Evolutionary conservation across 352 stramenopile species (phyloP).

Genomic region (Globisporangium barbulae): DNA sequence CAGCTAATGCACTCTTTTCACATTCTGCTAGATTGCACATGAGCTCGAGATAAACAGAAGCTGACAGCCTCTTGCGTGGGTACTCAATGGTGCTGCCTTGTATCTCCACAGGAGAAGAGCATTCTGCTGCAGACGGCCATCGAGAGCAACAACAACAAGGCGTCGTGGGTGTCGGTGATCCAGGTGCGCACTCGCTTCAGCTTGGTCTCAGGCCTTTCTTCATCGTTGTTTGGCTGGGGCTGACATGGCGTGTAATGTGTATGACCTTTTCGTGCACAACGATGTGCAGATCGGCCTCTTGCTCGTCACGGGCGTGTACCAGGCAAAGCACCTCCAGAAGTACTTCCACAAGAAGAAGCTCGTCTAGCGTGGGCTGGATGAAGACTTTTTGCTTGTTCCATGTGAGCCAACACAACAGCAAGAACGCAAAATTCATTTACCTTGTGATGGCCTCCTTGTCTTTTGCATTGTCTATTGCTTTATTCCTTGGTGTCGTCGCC

Average conservation of each 20-base stretch:
- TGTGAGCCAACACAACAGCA: neutral
- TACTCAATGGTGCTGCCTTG: neutral
- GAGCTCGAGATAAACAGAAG: neutral
- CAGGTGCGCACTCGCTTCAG: conserved; percentile 32
- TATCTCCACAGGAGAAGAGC: conserved; percentile 51
- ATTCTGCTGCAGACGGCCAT: conserved; percentile 63
- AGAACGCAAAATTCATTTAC: neutral
- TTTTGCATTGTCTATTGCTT: neutral
- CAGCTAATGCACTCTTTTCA: neutral
- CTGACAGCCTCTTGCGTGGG: neutral
- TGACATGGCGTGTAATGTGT: neutral
- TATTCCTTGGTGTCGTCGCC: conserved; percentile 9
- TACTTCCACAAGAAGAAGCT: conserved; percentile 89
- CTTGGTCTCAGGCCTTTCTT: neutral
- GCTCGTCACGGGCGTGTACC: conserved; percentile 66
- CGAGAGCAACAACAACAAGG: conserved; percentile 74
- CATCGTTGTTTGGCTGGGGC: neutral
- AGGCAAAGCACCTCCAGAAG: conserved; percentile 72
- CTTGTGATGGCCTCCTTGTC: neutral
- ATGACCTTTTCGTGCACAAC: too few species aligned
- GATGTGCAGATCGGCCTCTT: conserved; percentile 56
- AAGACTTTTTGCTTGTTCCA: neutral
- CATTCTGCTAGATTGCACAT: neutral
- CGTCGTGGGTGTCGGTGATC: conserved; percentile 81
- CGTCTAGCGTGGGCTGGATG: conserved; percentile 30